Conservation (phyloP, 352 stramenopile species). For the Ophiocytium majus region DNA sequence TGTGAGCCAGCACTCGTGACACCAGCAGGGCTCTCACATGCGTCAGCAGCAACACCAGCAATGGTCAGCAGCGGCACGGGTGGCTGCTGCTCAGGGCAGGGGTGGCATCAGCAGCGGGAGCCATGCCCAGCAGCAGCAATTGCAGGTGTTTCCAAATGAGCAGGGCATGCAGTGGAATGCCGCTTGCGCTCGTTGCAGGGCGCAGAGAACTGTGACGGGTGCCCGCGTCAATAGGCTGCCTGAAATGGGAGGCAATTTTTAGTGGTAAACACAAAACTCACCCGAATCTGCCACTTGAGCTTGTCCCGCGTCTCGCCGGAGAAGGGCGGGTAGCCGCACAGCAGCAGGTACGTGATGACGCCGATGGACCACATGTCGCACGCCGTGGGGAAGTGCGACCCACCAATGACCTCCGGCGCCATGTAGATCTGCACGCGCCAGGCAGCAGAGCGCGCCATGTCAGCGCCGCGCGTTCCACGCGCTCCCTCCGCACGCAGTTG, state of each 20-base stretch:
- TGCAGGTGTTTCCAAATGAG: too few species aligned
- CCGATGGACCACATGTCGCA: slow-evolving; percentile 89
- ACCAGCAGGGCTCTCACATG: too few species aligned
- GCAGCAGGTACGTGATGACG: slow-evolving; percentile 90
- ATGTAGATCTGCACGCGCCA: slow-evolving; percentile 89
- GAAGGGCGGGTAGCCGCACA: slow-evolving; percentile 88
- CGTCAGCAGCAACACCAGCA: too few species aligned
- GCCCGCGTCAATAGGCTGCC: neutral
- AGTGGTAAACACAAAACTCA: slow-evolving; percentile 4
- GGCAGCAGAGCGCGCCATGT: too few species aligned
- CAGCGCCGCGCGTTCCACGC: too few species aligned
- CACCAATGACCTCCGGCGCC: slow-evolving; percentile 82
- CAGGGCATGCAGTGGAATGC: too few species aligned
- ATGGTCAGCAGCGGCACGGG: too few species aligned
- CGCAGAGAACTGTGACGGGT: neutral
- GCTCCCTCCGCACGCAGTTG: too few species aligned
- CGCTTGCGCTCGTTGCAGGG: neutral
- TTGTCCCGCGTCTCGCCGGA: slow-evolving; percentile 77
- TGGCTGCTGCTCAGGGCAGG: too few species aligned
- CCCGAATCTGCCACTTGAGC: slow-evolving; percentile 46
- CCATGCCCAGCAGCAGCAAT: too few species aligned
- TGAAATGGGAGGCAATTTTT: neutral
- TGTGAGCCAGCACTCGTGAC: too few species aligned
- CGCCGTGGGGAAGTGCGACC: slow-evolving; percentile 81
- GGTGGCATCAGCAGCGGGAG: too few species aligned